A percentile compares a stretch with the other conserved stretches of the same genome.
Evolutionary conservation across 257 asterid genomes (phyloP).

Genomic region (Solanum okadae): DNA sequence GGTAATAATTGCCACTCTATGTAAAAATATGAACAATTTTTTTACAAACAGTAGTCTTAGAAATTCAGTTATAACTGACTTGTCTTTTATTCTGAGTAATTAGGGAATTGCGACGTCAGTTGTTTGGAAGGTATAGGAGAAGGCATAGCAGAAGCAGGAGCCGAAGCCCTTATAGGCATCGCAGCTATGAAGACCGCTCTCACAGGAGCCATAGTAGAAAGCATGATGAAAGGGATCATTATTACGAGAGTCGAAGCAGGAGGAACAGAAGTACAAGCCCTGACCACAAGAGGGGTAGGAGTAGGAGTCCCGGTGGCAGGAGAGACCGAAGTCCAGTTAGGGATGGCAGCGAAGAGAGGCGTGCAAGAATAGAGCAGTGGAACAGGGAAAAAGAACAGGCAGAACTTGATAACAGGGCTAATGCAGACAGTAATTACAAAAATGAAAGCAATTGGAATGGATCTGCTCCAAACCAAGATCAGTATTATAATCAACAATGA

Average conservation of each 20-base stretch:
- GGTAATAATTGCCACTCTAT: constrained; percentile 20
- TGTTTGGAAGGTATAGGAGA: constrained; percentile 61
- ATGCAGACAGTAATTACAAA: constrained; percentile 12
- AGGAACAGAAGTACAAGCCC: constrained; percentile 61
- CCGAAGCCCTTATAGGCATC: constrained; percentile 88
- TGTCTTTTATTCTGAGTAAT: neutral
- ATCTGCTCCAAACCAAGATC: constrained; percentile 19
- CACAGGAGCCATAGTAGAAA: constrained; percentile 71
- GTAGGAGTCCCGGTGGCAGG: constrained; percentile 68
- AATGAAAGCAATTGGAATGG: constrained; percentile 20
- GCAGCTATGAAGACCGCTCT: constrained; percentile 73
- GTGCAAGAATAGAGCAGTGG: constrained; percentile 96
- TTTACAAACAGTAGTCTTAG: neutral
- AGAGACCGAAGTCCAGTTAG: constrained; percentile 68
- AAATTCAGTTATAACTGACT: neutral
- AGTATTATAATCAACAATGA: constrained; percentile 11
- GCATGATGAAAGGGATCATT: constrained; percentile 52
- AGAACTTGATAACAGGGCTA: constrained; percentile 27
- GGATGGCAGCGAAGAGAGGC: constrained; percentile 96
- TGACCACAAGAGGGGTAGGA: constrained; percentile 48
- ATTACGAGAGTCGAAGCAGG: constrained; percentile 70
- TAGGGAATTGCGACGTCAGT: constrained; percentile 72
- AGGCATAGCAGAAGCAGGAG: constrained; percentile 63
- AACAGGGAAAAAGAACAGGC: constrained; percentile 84
- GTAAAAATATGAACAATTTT: neutral